A percentile compares a stretch with the other conserved stretches of the same genome.
Conservation (phyloP, 768 basidiomycete genomes). For the Kwoniella newhampshirensis region DNA sequence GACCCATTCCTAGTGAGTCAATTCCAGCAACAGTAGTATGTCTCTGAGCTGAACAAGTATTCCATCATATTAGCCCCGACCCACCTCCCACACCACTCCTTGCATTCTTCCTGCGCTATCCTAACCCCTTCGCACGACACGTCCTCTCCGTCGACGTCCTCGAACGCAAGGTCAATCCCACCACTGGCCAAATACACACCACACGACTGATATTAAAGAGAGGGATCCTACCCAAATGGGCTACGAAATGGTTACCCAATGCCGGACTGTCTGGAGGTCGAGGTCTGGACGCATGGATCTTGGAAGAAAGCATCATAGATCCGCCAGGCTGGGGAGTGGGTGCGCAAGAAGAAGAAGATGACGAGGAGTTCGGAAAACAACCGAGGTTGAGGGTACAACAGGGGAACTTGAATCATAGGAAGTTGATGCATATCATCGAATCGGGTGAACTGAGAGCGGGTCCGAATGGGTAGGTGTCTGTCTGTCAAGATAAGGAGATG, state of each 20-base stretch:
- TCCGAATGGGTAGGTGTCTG: slow-evolving; percentile 69
- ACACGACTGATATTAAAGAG: slow-evolving; percentile 89
- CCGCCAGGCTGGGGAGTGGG: slow-evolving; percentile 65
- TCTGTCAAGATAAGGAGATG: no score
- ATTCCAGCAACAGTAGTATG: not conserved
- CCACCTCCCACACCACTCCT: slow-evolving; percentile 88
- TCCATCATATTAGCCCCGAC: slow-evolving; percentile 62
- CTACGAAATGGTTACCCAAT: slow-evolving; percentile 67
- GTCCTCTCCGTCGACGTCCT: slow-evolving; percentile 95
- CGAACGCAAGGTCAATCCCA: slow-evolving; percentile 69
- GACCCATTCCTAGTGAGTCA: slow-evolving; percentile 42
- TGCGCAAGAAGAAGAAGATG: slow-evolving; percentile 1
- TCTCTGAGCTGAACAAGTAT: not conserved
- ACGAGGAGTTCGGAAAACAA: slow-evolving; percentile 19
- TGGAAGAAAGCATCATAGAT: slow-evolving; percentile 94
- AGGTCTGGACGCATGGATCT: slow-evolving; percentile 81
- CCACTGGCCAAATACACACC: slow-evolving; percentile 71
- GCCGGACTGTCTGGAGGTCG: slow-evolving; percentile 59
- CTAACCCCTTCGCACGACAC: slow-evolving; percentile 90
- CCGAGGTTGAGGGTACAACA: slow-evolving; percentile 67
- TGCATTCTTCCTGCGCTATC: slow-evolving; percentile 92
- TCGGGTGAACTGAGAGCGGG: slow-evolving; percentile 69
- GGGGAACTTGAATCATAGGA: slow-evolving; percentile 88
- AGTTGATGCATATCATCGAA: slow-evolving; percentile 90
- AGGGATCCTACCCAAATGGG: slow-evolving; percentile 89